Evolutionary conservation across 257 asterid species (phyloP).

Genomic region (Sherardia arvensis): DNA sequence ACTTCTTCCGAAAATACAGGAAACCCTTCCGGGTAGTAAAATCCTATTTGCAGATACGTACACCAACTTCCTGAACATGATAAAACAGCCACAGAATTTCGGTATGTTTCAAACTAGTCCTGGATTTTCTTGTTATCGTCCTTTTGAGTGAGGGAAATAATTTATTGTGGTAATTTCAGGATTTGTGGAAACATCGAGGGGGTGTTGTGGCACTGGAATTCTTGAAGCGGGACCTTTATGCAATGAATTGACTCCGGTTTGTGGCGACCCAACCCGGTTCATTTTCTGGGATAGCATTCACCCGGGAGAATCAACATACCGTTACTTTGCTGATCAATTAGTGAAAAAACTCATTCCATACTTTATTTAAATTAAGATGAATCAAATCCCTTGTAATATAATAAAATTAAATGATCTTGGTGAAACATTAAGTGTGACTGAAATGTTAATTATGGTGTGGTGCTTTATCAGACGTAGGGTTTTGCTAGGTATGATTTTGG

Average conservation of each 20-base stretch:
- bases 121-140: not conserved
- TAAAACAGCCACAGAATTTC: slow-evolving; percentile 12
- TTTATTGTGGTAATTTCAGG: slow-evolving; percentile 7
- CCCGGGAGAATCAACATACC: slow-evolving; percentile 50
- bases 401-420: no score
- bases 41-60: slow-evolving; percentile 14
- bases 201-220: slow-evolving; percentile 23
- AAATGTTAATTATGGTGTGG: no score
- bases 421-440: no score
- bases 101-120: slow-evolving; percentile 2
- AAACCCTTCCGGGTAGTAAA: slow-evolving; percentile 16
- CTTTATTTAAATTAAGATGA: not conserved
- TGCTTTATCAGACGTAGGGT: no score
- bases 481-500: no score
- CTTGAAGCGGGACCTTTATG: slow-evolving; percentile 50
- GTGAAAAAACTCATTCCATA: slow-evolving; percentile 14
- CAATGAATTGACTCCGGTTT: slow-evolving; percentile 23
- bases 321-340: slow-evolving; percentile 24
- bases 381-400: not conserved
- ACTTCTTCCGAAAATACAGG: slow-evolving; percentile 1
- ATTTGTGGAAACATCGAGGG: slow-evolving; percentile 18
- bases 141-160: no score
- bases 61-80: slow-evolving; percentile 12
- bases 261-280: slow-evolving; percentile 30
- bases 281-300: slow-evolving; percentile 69